Evolutionary conservation across 495 filamentous ascomycete genomes (phyloP), one percentile per base, ranked within the genome.

Genomic region (Neurospora sublineolata): DNA sequence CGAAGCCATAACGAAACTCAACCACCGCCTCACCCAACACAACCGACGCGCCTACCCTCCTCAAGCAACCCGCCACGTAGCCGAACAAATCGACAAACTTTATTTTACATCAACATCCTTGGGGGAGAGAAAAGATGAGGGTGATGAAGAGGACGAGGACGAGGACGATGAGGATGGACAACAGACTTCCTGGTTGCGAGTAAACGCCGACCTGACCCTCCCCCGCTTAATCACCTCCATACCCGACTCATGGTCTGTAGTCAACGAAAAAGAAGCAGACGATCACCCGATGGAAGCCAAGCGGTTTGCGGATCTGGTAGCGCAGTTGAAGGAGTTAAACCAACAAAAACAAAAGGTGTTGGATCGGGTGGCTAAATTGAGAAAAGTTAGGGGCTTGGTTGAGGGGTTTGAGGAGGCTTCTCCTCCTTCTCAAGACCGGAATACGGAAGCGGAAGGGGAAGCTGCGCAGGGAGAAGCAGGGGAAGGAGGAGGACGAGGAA

Each of bases 61-160:
- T 0, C 91, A 94, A 75, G 88, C 91, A 0, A 87, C 89, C 71
- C 87, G 92, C 41, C 91, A 94, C 81, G 87, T 96, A 46, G 93
- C 92, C 30, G 90, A 93, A 79, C 92, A 96, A 83, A 89, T 96
- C 58, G 89, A 94, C 75, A 82, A 80, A 69, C 80, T 94, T 69
- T 95, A 94, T 76, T 89, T 88, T 76, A 86, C 44, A 33, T 78
- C 74, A 36, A 82, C 80, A 64, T 79, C 74, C 69, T 81, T 77
- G 2, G 81, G 77, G n/a, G n/a, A n/a, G 0, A 81, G 82, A 14
- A 3, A 3, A 10, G 27, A 3, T 3, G 83, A 82, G 20, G 83
- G 79, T 64, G 85, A 78, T 10, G 78, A 82, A 3, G 85, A 85
- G 64, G 77, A 84, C 27, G 86, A 83, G 4, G 84, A 72, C 6